Conservation (phyloP, 1,284 basidiomycete genomes). For the Trichosporon inkin region DNA sequence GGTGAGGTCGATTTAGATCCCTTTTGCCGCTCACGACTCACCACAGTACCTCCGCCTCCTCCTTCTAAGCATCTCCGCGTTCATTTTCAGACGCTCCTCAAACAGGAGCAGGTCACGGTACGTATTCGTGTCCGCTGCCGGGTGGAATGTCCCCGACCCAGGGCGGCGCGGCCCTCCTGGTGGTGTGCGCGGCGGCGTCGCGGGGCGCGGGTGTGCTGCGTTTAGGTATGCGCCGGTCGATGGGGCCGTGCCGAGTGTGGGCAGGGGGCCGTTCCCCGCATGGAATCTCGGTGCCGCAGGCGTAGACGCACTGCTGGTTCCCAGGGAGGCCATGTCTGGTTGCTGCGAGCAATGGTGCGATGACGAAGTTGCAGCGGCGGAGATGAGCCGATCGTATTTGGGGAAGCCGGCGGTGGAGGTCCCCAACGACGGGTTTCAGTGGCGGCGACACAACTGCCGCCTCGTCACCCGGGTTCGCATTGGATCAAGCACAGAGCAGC, state of each 20-base stretch:
- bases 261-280: background rate
- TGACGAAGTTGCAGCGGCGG: background rate
- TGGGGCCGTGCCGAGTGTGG: background rate
- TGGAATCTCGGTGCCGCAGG: conserved; percentile 1
- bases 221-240: conserved; percentile 1
- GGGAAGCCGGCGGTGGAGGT: background rate
- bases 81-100: conserved; percentile 93
- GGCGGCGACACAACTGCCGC: background rate
- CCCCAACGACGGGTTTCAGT: background rate
- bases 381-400: conserved; percentile 5
- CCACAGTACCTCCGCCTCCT: conserved; percentile 83
- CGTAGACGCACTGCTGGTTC: background rate
- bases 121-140: conserved; percentile 66
- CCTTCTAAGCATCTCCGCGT: conserved; percentile 72
- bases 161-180: background rate
- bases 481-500: background rate
- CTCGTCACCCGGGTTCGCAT: background rate
- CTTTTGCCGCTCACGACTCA: conserved; percentile 52
- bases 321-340: background rate
- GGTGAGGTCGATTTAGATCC: background rate
- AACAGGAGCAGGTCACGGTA: conserved; percentile 88
- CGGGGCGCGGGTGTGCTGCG: background rate
- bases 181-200: conserved; percentile 6
- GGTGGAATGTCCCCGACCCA: conserved; percentile 53
- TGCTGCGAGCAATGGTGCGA: background rate